These are phyloP conservation scores for Pseudonitzschia multistriata DNA, from an alignment of 108 stramenopile genomes.

Conservation along the genomic window DNA sequence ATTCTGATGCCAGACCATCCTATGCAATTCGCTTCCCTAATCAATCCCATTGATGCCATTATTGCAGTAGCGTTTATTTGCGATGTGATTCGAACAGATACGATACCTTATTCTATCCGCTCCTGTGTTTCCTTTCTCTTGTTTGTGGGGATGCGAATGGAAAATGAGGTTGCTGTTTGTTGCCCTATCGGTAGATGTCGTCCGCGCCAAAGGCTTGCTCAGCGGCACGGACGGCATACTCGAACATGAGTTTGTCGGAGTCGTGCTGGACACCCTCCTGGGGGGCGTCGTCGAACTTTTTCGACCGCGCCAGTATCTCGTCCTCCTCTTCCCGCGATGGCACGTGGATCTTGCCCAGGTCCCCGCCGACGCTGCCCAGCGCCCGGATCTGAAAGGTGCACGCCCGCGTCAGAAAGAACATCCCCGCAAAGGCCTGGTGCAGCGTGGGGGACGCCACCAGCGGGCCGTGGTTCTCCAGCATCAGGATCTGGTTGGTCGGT, in stretches of 20 bases:
- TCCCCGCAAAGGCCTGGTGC: not conserved
- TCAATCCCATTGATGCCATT: too few species aligned
- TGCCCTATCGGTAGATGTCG: not conserved
- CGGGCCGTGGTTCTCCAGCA: not conserved
- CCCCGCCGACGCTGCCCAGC: not conserved
- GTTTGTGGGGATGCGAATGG: too few species aligned
- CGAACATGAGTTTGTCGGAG: not conserved
- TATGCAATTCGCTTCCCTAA: too few species aligned
- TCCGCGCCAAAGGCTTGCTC: not conserved
- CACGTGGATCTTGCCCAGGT: not conserved
- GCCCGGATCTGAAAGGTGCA: not conserved
- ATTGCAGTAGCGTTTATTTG: too few species aligned
- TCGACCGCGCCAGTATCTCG: not conserved
- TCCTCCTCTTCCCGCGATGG: not conserved
- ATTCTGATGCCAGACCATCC: too few species aligned
- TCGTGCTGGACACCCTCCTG: not conserved
- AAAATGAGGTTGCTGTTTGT: too few species aligned
- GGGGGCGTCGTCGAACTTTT: not conserved
- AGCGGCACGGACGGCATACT: not conserved
- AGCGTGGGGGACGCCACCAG: not conserved
- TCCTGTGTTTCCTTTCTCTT: too few species aligned
- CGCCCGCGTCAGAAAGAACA: not conserved
- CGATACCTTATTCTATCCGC: too few species aligned
- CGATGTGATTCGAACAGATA: too few species aligned
- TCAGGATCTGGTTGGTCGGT: not conserved